These are phyloP conservation scores for Cucumis melo DNA, from an alignment of 306 rosid species.

Conservation along the genomic window DNA sequence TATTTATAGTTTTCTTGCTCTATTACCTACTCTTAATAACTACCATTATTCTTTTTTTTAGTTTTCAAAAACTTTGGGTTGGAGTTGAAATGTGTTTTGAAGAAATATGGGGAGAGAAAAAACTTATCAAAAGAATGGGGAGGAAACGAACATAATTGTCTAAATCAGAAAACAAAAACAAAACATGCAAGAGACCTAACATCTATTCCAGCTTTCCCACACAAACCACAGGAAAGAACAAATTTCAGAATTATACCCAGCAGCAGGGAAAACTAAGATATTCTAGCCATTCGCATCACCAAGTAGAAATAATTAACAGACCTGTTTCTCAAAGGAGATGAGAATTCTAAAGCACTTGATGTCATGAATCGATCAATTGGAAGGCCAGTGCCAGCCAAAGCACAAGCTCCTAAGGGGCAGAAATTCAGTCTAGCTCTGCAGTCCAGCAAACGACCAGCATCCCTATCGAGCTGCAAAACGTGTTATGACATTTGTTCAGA, in stretches of 20 bases:
- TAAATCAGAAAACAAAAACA: background rate
- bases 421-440: slow-evolving; percentile 81
- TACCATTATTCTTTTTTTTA: too few species aligned
- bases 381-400: slow-evolving; percentile 95
- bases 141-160: background rate
- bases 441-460: slow-evolving; percentile 70
- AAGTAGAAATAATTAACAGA: slow-evolving; percentile 7
- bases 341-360: slow-evolving; percentile 61
- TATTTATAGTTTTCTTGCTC: background rate
- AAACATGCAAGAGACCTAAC: background rate
- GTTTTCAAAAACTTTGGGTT: too few species aligned
- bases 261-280: background rate
- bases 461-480: slow-evolving; percentile 70
- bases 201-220: background rate
- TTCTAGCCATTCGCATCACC: background rate
- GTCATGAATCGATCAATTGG: slow-evolving; percentile 98
- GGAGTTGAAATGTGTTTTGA: background rate
- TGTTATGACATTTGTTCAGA: background rate
- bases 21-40: background rate
- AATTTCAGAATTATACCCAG: background rate
- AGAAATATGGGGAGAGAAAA: too few species aligned
- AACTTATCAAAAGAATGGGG: background rate
- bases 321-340: slow-evolving; percentile 95
- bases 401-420: slow-evolving; percentile 93
- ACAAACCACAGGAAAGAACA: background rate